Evolutionary conservation across 176 grass and related monocot genomes (phyloP), one percentile per base, ranked within the genome.

Genomic region (Phyllostachys edulis): DNA sequence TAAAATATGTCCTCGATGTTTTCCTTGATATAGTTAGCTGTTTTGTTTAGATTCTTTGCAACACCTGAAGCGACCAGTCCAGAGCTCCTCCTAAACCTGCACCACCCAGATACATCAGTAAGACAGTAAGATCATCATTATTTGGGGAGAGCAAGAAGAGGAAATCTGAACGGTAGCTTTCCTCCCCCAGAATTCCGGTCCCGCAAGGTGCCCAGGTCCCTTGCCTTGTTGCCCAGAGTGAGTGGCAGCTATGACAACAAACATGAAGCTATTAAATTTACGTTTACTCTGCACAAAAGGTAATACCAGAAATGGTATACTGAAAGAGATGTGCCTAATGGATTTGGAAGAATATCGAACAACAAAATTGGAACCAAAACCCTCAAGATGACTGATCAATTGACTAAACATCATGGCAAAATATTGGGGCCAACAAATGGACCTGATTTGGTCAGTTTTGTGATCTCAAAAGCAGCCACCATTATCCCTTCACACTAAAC

Each of bases 61-160:
- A 92, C 91, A 17, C 96, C 93, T 60, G 96, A 92, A 42, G 93
- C 93, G 1, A 99, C 96, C 40, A 99, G 75, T 69, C 96, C 96
- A 23, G 96, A 85, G 51, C 89, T 94, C 76, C 82, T 96, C 70
- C 57, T 83, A 87, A 96, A 96, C 80, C 96, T 99, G 89, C 76
- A 92, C 36, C 11, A 83, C 13, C 42, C 51, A 39, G 47, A 69
- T 27, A 71, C 26, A 73, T 90, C 69, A 90, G 80, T 24, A 80
- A 63, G 68, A 69, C 69, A 90, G 80, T 24, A 80, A 63, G 68
- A 69, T 4, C 62, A 69, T 80, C 70, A 63, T 51, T 60, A 36
- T 5, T 60, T 38, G 11, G 29, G 47, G 6, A 38, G 50, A 88
- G 46, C 24, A 37, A 14, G 24, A 54, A 85, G 14, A 38, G 20